Evolutionary conservation across 2,329 filamentous ascomycete species (phyloP).

Genomic region (Aureobasidium sp.): DNA sequence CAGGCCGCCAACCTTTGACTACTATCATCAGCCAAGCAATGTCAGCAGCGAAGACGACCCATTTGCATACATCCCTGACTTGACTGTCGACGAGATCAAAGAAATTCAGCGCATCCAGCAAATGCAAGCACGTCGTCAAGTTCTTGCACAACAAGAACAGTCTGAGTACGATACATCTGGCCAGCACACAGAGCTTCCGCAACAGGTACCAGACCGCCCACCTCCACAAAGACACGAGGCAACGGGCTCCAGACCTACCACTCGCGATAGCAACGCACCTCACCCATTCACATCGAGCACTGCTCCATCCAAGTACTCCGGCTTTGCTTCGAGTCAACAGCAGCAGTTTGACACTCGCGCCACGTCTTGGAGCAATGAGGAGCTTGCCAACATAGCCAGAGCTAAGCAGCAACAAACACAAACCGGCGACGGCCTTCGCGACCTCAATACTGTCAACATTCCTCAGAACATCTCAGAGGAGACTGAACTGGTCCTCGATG

Average conservation of each 20-base stretch:
- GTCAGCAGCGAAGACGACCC: conserved; percentile 73
- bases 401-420: background rate
- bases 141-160: background rate
- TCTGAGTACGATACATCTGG: background rate
- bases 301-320: conserved; percentile 44
- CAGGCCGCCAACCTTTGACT: conserved; percentile 14
- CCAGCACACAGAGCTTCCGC: background rate
- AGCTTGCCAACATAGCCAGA: conserved; percentile 19
- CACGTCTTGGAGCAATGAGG: conserved; percentile 45
- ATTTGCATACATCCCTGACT: conserved; percentile 83
- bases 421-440: conserved; percentile 28
- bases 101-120: conserved; percentile 39
- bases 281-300: conserved; percentile 34
- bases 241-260: conserved; percentile 29
- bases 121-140: background rate
- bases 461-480: conserved; percentile 7
- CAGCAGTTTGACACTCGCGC: conserved; percentile 47
- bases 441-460: conserved; percentile 26
- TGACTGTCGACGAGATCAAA: conserved; percentile 77
- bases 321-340: conserved; percentile 44
- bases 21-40: conserved; percentile 18
- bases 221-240: conserved; percentile 19
- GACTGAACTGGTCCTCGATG: conserved; percentile 10
- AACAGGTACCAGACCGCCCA: background rate
- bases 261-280: conserved; percentile 29